A percentile compares a stretch with the other conserved stretches of the same genome.
These are phyloP conservation scores for Chytriomyces confervae DNA, from an alignment of 192 early-diverging fungal species.

Conservation along the genomic window DNA sequence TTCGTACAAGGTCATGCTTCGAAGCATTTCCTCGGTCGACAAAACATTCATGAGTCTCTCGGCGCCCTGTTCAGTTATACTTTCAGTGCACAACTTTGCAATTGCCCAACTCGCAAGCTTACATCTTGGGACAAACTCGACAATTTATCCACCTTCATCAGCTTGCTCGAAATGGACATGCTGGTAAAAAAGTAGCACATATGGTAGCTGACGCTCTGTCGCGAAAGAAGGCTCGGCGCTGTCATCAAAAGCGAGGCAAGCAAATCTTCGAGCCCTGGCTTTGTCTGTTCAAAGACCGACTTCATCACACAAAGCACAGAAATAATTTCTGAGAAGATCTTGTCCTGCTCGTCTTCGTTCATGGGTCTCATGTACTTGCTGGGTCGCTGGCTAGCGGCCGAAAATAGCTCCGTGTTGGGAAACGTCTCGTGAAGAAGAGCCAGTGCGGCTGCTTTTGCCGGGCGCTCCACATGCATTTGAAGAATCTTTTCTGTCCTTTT, in stretches of 20 bases:
- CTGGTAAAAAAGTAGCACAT: conserved; percentile 5
- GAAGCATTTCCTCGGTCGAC: neutral
- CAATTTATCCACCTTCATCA: neutral
- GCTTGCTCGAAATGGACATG: neutral
- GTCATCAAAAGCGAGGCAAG: conserved; percentile 9
- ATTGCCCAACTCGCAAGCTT: too few species aligned
- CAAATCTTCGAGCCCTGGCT: conserved; percentile 4
- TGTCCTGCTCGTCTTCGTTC: conserved; percentile 17
- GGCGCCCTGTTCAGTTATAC: neutral
- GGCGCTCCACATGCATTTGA: neutral
- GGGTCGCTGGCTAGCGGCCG: neutral
- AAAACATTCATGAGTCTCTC: neutral
- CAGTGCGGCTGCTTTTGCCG: neutral
- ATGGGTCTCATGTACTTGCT: conserved; percentile 1
- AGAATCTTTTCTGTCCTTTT: neutral
- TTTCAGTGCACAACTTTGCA: too few species aligned
- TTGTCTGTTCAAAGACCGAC: neutral
- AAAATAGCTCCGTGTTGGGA: conserved; percentile 6
- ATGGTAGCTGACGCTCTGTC: neutral
- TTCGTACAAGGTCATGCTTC: conserved; percentile 4
- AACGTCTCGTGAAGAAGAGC: neutral
- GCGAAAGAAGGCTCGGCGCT: neutral
- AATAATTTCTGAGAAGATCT: conserved; percentile 14
- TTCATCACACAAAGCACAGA: conserved; percentile 1
- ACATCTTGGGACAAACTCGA: neutral